Evolutionary conservation across 2,329 filamentous ascomycete genomes (phyloP), one percentile per base, ranked within the genome.

Genomic region (Hirsutella rhossiliensis): DNA sequence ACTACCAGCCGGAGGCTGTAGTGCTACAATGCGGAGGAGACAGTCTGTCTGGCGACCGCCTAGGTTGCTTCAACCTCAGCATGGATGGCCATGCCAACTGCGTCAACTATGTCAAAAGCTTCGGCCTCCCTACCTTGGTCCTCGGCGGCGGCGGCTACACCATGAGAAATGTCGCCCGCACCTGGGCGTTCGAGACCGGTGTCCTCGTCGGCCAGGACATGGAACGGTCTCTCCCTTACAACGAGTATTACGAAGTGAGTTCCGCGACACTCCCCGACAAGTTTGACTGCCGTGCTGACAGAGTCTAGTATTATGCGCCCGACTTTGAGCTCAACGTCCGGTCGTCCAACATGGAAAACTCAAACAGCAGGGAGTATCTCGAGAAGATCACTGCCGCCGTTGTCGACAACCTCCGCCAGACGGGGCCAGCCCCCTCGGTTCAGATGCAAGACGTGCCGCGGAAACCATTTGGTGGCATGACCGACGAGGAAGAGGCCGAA

Each of bases 51-150:
- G 90, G 92, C 40, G 92, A 98, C 63, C 81, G 92, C 31, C 75
- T 98, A 0, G 92, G 92, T 43, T 94, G 89, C 62, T 98, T 98
- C 73, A 98, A 97, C 61, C 74, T 98, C 49, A 97, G 94, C 64
- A 96, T 98, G 77, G 82, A 83, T 55, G 90, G 90, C 4, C 92
- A 98, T 62, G 89, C 90, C 52, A 88, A 88, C 63, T 98, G 92
- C 61, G 87, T 97, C 52, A 83, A 82, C 52, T 97, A 84, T 54
- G 87, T 94, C 52, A 96, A 95, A 65, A 82, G 77, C 49, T 89
- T 90, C 60, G 76, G 79, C 28, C 72, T 92, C 11, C 92, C 92
- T 0, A 82, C 94, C 3, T 75, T 98, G n/a, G 84, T 98, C 18
- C 79, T 98, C 17, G 92, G 92, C 29, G 92, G 92, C 15, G 92